phyloP scores from a whole-genome alignment of 805 yeast genomes.

The Wickerhamomyces subpelliculosus region DNA sequence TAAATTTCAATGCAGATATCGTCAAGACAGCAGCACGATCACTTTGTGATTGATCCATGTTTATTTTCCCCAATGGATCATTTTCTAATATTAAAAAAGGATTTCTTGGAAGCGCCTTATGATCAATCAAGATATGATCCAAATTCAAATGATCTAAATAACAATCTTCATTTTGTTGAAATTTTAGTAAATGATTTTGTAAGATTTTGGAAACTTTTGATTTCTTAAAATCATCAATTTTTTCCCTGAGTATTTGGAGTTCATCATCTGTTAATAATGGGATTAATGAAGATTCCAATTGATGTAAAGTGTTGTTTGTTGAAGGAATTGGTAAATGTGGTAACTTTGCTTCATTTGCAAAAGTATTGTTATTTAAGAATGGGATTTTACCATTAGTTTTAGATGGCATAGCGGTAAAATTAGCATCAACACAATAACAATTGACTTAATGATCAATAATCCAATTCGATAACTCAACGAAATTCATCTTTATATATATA shows the following conservation, averaged over 20 bases:
- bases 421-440: no score
- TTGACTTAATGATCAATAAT: no score
- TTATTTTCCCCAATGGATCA: slow-evolving; percentile 56
- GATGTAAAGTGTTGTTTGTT: slow-evolving; percentile 40
- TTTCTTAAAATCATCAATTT: slow-evolving; percentile 38
- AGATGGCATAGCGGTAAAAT: background rate
- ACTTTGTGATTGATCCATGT: slow-evolving; percentile 53
- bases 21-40: slow-evolving; percentile 63
- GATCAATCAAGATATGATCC: slow-evolving; percentile 32
- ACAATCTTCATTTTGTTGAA: slow-evolving; percentile 35
- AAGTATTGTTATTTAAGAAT: background rate
- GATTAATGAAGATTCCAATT: slow-evolving; percentile 47
- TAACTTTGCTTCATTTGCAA: slow-evolving; percentile 18
- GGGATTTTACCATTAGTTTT: background rate
- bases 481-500: no score
- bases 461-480: no score
- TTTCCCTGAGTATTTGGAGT: slow-evolving; percentile 34
- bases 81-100: slow-evolving; percentile 71
- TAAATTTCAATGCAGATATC: slow-evolving; percentile 60
- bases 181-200: slow-evolving; percentile 47
- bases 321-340: slow-evolving; percentile 63
- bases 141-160: slow-evolving; percentile 46
- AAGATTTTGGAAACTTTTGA: slow-evolving; percentile 36
- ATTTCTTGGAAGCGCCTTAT: slow-evolving; percentile 57
- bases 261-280: slow-evolving; percentile 54